Conservation (phyloP, 305 asterid genomes). For the Andrographis paniculata region DNA sequence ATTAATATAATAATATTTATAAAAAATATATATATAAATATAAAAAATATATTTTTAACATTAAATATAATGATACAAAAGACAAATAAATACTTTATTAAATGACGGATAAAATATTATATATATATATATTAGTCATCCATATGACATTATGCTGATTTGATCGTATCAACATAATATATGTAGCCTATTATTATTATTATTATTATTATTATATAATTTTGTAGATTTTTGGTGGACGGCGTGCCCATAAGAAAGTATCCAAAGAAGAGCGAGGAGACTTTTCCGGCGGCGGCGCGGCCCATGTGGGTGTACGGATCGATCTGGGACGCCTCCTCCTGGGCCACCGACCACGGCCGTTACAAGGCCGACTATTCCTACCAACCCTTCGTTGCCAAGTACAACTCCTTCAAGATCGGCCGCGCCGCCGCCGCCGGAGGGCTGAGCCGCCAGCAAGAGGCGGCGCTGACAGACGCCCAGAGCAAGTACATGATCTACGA, state of each 20-base stretch:
- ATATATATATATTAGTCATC: too few relatives aligned
- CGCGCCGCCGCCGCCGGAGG: slow-evolving; percentile 37
- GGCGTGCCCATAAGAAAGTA: slow-evolving; percentile 76
- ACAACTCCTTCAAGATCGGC: slow-evolving; percentile 45
- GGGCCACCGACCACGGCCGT: slow-evolving; percentile 83
- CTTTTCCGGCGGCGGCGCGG: slow-evolving; percentile 52
- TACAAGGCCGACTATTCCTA: slow-evolving; percentile 54
- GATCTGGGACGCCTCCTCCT: slow-evolving; percentile 84
- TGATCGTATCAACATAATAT: too few relatives aligned
- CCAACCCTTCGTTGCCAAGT: slow-evolving; percentile 65
- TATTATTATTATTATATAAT: too few relatives aligned
- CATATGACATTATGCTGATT: too few relatives aligned
- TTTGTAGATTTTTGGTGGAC: slow-evolving; percentile 55
- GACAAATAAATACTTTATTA: too few relatives aligned
- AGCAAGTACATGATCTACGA: slow-evolving; percentile 48
- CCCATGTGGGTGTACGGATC: slow-evolving; percentile 75
- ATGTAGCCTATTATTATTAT: too few relatives aligned
- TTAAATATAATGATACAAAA: too few relatives aligned
- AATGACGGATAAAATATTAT: too few relatives aligned
- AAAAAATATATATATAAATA: too few relatives aligned
- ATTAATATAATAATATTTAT: too few relatives aligned
- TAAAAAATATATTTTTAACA: too few relatives aligned
- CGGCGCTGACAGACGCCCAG: slow-evolving; percentile 47
- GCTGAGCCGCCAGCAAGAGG: slow-evolving; percentile 50
- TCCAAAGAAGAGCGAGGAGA: slow-evolving; percentile 47